Conservation (phyloP, 352 stramenopile species). For the Pythium insidiosum region DNA sequence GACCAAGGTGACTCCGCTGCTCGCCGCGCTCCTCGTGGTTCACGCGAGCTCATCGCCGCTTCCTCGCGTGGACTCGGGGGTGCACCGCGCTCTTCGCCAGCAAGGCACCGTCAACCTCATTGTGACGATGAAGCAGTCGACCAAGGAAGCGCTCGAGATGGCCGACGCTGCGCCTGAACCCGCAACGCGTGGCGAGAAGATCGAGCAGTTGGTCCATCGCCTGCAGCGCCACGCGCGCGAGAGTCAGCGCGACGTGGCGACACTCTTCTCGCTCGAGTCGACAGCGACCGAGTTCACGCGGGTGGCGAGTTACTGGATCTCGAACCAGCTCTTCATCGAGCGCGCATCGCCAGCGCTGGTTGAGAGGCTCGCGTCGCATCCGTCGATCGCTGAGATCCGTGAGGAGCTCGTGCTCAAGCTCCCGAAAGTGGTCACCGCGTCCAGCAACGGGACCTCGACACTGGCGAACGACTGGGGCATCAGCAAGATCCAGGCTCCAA, state of each 20-base stretch:
- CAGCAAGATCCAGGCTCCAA: constrained; percentile 3
- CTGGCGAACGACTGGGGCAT: constrained; percentile 6
- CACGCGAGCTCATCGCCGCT: not conserved
- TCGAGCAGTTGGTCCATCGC: not conserved
- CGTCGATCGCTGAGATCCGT: not conserved
- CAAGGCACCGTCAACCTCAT: constrained; percentile 18
- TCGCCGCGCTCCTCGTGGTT: constrained; percentile 4
- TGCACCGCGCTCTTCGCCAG: constrained; percentile 14
- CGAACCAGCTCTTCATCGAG: constrained; percentile 7
- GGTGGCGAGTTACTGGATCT: constrained; percentile 10
- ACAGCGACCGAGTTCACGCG: not conserved
- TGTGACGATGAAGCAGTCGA: not conserved
- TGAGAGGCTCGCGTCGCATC: not conserved
- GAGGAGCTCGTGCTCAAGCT: not conserved
- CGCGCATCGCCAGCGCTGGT: constrained; percentile 1
- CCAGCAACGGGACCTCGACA: not conserved
- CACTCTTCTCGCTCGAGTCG: constrained; percentile 5
- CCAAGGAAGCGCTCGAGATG: not conserved
- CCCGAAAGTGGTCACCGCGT: not conserved
- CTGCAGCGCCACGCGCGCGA: not conserved
- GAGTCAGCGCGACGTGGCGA: not conserved
- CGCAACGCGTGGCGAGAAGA: constrained; percentile 8
- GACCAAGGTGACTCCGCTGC: constrained; percentile 1
- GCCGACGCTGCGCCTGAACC: not conserved
- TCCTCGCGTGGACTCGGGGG: constrained; percentile 7